Evolutionary conservation across 2,329 filamentous ascomycete genomes (phyloP).

Genomic region (Diplodia mutila): DNA sequence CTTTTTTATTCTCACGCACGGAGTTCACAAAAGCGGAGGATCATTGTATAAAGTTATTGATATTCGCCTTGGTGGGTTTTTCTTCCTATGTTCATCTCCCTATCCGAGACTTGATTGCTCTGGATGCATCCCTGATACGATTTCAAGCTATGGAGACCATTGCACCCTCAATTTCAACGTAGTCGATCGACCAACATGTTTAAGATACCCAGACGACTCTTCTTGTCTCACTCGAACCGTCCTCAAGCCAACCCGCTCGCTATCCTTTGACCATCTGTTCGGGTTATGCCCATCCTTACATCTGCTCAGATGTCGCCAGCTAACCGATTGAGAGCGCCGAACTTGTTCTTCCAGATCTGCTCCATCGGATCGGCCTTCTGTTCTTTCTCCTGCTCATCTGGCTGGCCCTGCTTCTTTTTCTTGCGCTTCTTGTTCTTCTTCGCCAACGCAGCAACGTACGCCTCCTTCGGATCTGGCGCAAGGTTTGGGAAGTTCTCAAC

Average conservation of each 20-base stretch:
- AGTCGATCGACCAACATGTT: not conserved
- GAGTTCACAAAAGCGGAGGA: not conserved
- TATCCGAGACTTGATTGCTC: not conserved
- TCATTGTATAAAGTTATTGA: conserved; percentile 4
- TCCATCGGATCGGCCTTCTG: not conserved
- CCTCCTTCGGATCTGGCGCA: conserved; percentile 4
- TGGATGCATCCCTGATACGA: not conserved
- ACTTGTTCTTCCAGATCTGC: conserved; percentile 1
- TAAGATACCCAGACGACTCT: not conserved
- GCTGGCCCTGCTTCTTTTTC: conserved; percentile 11
- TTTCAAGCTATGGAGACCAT: not conserved
- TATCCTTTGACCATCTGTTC: not conserved
- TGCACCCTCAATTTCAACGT: not conserved
- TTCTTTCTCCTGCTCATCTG: not conserved
- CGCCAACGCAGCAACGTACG: not conserved
- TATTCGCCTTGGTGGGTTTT: not conserved
- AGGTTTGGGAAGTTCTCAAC: conserved; percentile 8
- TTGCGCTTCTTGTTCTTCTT: conserved; percentile 9
- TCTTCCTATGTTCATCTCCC: conserved; percentile 1
- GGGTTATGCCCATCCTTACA: not conserved
- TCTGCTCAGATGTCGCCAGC: not conserved
- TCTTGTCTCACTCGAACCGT: not conserved
- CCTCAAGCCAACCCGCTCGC: not conserved
- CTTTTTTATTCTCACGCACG: not conserved
- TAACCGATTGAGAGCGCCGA: conserved; percentile 3